phyloP scores from a whole-genome alignment of 495 filamentous ascomycete species.

The Lindgomyces ingoldianus region DNA sequence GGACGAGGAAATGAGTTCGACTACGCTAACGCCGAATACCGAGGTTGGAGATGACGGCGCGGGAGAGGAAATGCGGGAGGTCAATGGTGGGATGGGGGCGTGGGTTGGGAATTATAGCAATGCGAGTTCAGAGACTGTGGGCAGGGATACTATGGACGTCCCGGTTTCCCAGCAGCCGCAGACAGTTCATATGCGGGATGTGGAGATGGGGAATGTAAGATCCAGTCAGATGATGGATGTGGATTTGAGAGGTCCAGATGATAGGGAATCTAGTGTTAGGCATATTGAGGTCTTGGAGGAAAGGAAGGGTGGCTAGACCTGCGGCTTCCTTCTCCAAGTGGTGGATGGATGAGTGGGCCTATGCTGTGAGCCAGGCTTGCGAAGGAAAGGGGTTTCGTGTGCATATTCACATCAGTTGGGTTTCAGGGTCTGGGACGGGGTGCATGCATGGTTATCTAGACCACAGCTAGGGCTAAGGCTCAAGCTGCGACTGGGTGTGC shows the following conservation, averaged over 20 bases:
- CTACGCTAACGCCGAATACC: slow-evolving; percentile 34
- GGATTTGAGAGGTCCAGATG: not conserved
- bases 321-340: too few relatives aligned
- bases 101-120: slow-evolving; percentile 8
- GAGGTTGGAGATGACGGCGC: slow-evolving; percentile 21
- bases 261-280: slow-evolving; percentile 7
- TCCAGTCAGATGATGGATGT: not conserved
- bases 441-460: too few relatives aligned
- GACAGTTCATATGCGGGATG: slow-evolving; percentile 6
- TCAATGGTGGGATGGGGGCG: slow-evolving; percentile 15
- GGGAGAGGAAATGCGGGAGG: slow-evolving; percentile 28
- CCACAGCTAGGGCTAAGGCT: too few relatives aligned
- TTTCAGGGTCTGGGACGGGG: too few relatives aligned
- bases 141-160: not conserved
- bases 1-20: slow-evolving; percentile 15
- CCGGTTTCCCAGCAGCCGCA: not conserved
- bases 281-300: slow-evolving; percentile 23
- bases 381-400: not conserved
- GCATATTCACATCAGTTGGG: not conserved
- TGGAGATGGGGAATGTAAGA: slow-evolving; percentile 26
- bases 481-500: too few relatives aligned
- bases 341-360: too few relatives aligned
- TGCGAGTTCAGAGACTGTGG: slow-evolving; percentile 12
- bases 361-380: too few relatives aligned
- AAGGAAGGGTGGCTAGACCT: slow-evolving; percentile 22